Evolutionary conservation across 441 rosid species (phyloP).

Genomic region (Kokia cookei): DNA sequence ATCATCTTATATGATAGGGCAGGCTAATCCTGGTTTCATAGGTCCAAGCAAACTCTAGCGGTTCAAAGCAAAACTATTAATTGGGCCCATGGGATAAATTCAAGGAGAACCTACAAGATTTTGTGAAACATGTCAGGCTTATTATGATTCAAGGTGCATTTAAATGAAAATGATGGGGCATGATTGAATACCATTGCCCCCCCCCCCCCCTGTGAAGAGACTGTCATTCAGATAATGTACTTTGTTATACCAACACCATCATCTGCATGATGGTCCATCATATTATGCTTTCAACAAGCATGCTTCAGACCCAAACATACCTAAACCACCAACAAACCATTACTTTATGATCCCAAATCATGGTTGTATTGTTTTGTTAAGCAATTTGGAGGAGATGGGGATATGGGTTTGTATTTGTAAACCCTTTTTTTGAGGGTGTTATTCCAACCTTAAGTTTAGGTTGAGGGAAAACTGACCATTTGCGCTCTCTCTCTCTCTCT

Average conservation of each 20-base stretch:
- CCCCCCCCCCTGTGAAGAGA: not conserved
- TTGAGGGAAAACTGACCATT: slow-evolving; percentile 26
- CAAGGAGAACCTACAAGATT: not conserved
- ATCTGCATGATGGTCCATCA: slow-evolving; percentile 21
- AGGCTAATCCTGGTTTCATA: not conserved
- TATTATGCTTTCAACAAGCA: slow-evolving; percentile 31
- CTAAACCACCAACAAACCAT: not conserved
- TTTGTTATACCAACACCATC: slow-evolving; percentile 27
- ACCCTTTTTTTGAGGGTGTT: slow-evolving; percentile 5
- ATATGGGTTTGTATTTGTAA: slow-evolving; percentile 10
- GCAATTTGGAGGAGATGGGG: slow-evolving; percentile 4
- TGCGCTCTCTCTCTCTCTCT: slow-evolving; percentile 1
- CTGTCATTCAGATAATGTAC: slow-evolving; percentile 17
- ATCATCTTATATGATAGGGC: not conserved
- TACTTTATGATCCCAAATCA: slow-evolving; percentile 2
- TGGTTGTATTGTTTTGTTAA: not conserved
- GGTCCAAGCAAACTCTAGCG: not conserved
- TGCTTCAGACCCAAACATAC: slow-evolving; percentile 7
- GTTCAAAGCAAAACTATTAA: not conserved
- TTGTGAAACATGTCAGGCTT: no score
- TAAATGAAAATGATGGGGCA: not conserved
- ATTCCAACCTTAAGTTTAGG: slow-evolving; percentile 1
- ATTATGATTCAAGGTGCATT: not conserved
- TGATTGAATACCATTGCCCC: slow-evolving; percentile 12
- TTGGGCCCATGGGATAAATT: not conserved